phyloP scores from a whole-genome alignment of 108 stramenopile species.

The Cyclotella choctawhatcheeana region DNA sequence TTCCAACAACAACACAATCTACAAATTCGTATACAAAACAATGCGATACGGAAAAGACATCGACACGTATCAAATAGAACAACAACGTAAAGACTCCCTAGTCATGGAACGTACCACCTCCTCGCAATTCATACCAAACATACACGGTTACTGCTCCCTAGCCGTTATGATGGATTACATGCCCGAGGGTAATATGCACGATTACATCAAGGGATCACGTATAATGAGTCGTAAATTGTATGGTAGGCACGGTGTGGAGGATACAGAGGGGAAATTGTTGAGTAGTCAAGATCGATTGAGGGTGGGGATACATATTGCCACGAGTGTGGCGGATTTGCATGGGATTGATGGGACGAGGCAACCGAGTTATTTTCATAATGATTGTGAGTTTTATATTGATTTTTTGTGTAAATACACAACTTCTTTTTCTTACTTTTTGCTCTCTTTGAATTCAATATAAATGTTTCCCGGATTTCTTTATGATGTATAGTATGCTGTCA shows the following conservation, averaged over 20 bases:
- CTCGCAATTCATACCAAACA: conserved; percentile 41
- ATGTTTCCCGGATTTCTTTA: too few relatives aligned
- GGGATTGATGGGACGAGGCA: conserved; percentile 44
- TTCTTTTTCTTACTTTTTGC: not conserved
- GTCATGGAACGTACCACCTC: conserved; percentile 31
- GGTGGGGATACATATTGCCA: conserved; percentile 49
- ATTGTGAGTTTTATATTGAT: conserved; percentile 32
- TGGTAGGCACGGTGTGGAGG: conserved; percentile 1
- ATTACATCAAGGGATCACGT: conserved; percentile 46
- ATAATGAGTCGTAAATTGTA: conserved; percentile 20
- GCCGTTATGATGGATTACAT: conserved; percentile 55
- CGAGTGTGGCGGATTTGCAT: conserved; percentile 63
- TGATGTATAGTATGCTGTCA: conserved; percentile 50
- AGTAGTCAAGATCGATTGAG: conserved; percentile 24
- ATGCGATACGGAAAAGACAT: conserved; percentile 29
- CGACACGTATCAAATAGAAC: conserved; percentile 6
- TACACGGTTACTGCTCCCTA: conserved; percentile 44
- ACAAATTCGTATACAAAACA: conserved; percentile 50
- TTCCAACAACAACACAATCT: not conserved
- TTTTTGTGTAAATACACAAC: not conserved
- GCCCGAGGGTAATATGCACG: conserved; percentile 54
- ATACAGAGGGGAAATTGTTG: conserved; percentile 12
- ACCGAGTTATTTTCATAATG: conserved; percentile 57
- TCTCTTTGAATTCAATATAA: not conserved
- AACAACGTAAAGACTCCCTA: conserved; percentile 48